Evolutionary conservation across 495 filamentous ascomycete species (phyloP).

Genomic region (Niebla homalea): DNA sequence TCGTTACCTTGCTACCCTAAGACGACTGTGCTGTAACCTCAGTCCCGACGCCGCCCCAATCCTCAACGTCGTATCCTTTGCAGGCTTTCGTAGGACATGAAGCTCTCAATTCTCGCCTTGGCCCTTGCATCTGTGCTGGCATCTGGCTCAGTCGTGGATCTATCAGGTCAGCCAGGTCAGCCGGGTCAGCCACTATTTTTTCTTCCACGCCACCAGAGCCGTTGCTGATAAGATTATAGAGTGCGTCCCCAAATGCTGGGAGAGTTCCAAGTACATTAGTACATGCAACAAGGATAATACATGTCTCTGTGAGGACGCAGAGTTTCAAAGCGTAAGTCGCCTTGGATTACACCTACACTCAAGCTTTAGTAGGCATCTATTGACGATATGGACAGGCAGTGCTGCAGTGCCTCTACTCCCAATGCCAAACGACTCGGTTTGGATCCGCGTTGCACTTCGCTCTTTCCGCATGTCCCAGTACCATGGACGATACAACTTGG

Average conservation of each 20-base stretch:
- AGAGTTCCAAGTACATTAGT: slow-evolving; percentile 27
- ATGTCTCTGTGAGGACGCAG: slow-evolving; percentile 23
- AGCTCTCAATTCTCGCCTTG: too few relatives aligned
- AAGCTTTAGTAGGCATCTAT: not conserved
- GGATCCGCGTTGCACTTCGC: slow-evolving; percentile 23
- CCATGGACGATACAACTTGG: not conserved
- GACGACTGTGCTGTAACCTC: too few relatives aligned
- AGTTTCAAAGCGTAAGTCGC: slow-evolving; percentile 22
- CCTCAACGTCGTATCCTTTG: too few relatives aligned
- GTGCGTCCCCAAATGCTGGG: slow-evolving; percentile 25
- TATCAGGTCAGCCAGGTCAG: too few relatives aligned
- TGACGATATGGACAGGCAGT: slow-evolving; percentile 18
- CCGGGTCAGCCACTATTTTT: too few relatives aligned
- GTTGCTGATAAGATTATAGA: slow-evolving; percentile 5
- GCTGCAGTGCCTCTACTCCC: slow-evolving; percentile 29
- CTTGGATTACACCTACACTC: slow-evolving; percentile 2
- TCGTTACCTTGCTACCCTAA: too few relatives aligned
- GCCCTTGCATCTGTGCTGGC: too few relatives aligned
- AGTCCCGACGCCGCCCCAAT: too few relatives aligned
- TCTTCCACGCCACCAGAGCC: too few relatives aligned
- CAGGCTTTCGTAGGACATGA: too few relatives aligned
- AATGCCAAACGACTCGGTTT: slow-evolving; percentile 27
- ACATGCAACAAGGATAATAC: slow-evolving; percentile 16
- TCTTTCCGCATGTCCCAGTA: slow-evolving; percentile 18
- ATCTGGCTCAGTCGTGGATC: too few relatives aligned